Evolutionary conservation across 2,329 filamentous ascomycete genomes (phyloP).

Genomic region (Cytospora piceae): DNA sequence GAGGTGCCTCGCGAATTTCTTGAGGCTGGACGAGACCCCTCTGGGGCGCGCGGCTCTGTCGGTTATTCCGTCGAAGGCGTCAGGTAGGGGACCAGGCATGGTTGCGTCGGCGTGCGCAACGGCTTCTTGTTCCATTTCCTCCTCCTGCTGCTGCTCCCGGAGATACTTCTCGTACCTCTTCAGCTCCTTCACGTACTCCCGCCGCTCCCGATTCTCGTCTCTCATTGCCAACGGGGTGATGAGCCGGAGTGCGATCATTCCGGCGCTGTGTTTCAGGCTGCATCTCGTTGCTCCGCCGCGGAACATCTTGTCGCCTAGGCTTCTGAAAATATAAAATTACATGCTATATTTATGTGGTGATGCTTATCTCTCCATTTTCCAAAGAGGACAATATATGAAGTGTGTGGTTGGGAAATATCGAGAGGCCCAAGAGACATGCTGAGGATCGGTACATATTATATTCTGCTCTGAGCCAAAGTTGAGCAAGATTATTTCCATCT

Average conservation of each 20-base stretch:
- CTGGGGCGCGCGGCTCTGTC: too few species aligned
- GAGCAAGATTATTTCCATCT: neutral
- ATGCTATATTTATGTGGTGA: too few species aligned
- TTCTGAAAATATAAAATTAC: too few species aligned
- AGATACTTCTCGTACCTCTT: constrained; percentile 4
- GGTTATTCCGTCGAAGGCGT: too few species aligned
- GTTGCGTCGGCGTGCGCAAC: neutral
- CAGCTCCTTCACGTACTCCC: neutral
- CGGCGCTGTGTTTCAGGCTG: neutral
- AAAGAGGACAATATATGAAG: neutral
- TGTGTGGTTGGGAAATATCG: neutral
- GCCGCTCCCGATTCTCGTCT: neutral
- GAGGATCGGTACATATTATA: neutral
- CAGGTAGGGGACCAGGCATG: neutral
- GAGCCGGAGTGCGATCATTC: neutral
- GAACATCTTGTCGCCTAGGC: neutral
- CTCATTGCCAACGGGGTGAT: neutral
- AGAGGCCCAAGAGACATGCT: neutral
- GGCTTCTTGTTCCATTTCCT: neutral
- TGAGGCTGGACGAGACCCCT: neutral
- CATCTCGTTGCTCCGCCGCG: neutral
- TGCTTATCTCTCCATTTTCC: too few species aligned
- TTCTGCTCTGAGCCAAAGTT: neutral
- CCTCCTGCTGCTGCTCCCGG: neutral
- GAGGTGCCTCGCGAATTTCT: neutral